Evolutionary conservation across 495 filamentous ascomycete species (phyloP), one percentile per base, ranked within the genome.

Genomic region (Pyrenula massariospora): DNA sequence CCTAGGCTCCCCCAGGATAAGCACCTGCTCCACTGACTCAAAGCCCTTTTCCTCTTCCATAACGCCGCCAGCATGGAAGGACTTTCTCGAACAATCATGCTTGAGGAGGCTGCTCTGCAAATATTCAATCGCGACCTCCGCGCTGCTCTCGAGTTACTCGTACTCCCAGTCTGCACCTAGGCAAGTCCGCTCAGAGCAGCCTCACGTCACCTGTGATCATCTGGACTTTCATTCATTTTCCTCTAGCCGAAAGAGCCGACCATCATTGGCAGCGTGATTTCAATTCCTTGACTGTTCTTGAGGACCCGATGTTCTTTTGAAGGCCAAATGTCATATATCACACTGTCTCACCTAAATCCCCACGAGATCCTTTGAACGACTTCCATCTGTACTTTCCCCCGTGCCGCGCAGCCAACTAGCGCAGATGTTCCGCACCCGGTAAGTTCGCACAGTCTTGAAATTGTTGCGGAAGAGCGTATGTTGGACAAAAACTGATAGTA

Each of bases 371-470:
- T 15, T 42, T 42, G 31, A 42, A 42, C 31, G 31, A 42, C 31
- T 42, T 42, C 15, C 31, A 42, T 42, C 31, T 42, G 31, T 15
- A 15, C 31, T 42, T 42, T 42, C 31, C 31, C 31, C 31, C 31
- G 15, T 42, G 8, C 31, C 5, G 31, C 31, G 31, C 31, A 42
- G 8, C 31, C 31, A 8, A 5, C 8, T 15, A 42, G 31, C 15
- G 31, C 31, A 42, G 20, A 66, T 67, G 64, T 65, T 66, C 52
- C 57, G 57, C 53, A 65, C 60, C 57, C 63, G 62, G 63, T 64
- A 51, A 48, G 59, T 60, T 54, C 2, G 24, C 24, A 42, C 31
- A 15, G 31, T 42, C 31, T 42, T 15, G 5, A 15, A n/a, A 42
- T 15, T 8, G 15, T 15, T 15, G 15, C 31, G 31, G 31, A 42